Percentiles rank a stretch among this genome's conserved stretches.
Conservation (phyloP, 2,329 filamentous ascomycete genomes). For the Xylaria sp. region DNA sequence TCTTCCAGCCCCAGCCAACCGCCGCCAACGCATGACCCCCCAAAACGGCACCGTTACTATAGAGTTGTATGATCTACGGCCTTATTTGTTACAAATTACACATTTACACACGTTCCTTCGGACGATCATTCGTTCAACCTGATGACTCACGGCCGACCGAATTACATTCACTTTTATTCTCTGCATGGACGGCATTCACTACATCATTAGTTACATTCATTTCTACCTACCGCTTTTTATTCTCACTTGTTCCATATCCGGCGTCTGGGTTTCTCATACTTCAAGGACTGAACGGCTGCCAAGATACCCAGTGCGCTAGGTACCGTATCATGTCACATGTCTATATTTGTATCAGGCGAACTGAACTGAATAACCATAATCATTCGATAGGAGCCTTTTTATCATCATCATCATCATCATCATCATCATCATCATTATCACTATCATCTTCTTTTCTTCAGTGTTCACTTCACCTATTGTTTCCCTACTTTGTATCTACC, state of each 20-base stretch:
- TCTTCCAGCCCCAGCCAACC: constrained; percentile 50
- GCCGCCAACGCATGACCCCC: constrained; percentile 17
- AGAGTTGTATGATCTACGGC: constrained; percentile 20
- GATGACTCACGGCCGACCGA: constrained; percentile 39
- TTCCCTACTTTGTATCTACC: constrained; percentile 6
- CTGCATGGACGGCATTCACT: constrained; percentile 22
- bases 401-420: no score
- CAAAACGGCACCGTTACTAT: not conserved
- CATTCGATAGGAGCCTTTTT: constrained; percentile 17
- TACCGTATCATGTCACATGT: constrained; percentile 32
- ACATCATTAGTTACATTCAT: constrained; percentile 2
- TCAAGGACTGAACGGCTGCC: constrained; percentile 35
- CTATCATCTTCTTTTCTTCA: no score
- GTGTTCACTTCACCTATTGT: no score
- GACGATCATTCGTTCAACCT: constrained; percentile 28
- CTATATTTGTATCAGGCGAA: constrained; percentile 33
- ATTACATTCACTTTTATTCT: constrained; percentile 33
- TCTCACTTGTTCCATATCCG: not conserved
- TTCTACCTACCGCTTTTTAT: not conserved
- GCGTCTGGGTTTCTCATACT: constrained; percentile 2
- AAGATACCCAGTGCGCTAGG: constrained; percentile 43
- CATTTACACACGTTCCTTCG: constrained; percentile 16
- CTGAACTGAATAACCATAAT: constrained; percentile 27
- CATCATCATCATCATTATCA: no score
- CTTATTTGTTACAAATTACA: constrained; percentile 9